Evolutionary conservation across 2,329 filamentous ascomycete species (phyloP).

Genomic region (Trichoderma sp.): DNA sequence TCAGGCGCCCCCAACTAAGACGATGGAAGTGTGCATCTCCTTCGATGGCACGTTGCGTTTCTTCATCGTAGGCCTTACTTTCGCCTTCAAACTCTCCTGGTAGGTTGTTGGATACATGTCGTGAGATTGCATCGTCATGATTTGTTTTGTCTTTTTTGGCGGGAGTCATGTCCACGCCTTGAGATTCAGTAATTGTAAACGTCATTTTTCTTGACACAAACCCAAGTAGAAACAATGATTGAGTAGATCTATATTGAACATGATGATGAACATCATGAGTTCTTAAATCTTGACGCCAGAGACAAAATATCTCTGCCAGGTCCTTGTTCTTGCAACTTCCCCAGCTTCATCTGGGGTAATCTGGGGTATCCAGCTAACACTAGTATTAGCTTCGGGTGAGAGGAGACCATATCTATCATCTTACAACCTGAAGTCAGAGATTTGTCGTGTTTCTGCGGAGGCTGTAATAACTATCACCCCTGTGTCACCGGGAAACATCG

Average conservation of each 20-base stretch:
- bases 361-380: neutral
- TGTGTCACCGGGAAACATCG: constrained; percentile 8
- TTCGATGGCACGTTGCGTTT: constrained; percentile 11
- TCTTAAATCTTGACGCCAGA: neutral
- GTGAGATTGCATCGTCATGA: constrained; percentile 1
- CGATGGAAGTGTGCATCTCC: constrained; percentile 56
- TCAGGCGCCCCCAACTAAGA: constrained; percentile 61
- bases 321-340: neutral
- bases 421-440: neutral
- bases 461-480: neutral
- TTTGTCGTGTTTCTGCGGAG: neutral
- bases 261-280: neutral
- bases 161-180: neutral
- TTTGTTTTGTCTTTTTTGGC: neutral
- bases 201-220: neutral
- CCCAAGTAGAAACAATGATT: too few species aligned
- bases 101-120: neutral
- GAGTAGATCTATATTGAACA: neutral
- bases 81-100: neutral
- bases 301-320: neutral
- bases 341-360: constrained; percentile 1
- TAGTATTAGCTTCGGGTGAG: constrained; percentile 9
- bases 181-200: constrained; percentile 2
- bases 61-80: constrained; percentile 4
- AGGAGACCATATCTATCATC: neutral